Evolutionary conservation across 768 basidiomycete species (phyloP).

Genomic region (Leccinum barrowsii): DNA sequence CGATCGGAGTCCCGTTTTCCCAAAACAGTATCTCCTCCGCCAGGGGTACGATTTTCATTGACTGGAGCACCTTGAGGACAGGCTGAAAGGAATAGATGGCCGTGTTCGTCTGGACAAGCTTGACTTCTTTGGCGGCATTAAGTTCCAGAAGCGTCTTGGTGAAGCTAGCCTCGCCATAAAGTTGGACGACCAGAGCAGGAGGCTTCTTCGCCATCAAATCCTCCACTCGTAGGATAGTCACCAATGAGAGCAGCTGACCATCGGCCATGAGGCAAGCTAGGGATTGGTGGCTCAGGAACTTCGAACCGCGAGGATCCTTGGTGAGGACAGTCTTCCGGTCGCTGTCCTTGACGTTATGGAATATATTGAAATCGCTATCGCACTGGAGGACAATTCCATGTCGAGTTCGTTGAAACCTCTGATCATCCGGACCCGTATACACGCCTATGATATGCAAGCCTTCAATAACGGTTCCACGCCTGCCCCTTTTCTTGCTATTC

Average conservation of each 20-base stretch:
- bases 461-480: slow-evolving; percentile 38
- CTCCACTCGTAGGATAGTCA: slow-evolving; percentile 53
- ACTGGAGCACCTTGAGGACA: slow-evolving; percentile 54
- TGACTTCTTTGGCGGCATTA: slow-evolving; percentile 33
- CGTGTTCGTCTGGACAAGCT: slow-evolving; percentile 56
- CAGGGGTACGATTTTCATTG: slow-evolving; percentile 43
- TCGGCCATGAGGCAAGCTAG: slow-evolving; percentile 50
- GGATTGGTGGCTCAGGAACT: slow-evolving; percentile 52
- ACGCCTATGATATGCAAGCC: slow-evolving; percentile 37
- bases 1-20: slow-evolving; percentile 30
- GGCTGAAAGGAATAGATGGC: slow-evolving; percentile 64
- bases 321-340: slow-evolving; percentile 39
- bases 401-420: slow-evolving; percentile 27
- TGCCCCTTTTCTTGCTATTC: slow-evolving; percentile 34
- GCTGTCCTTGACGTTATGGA: slow-evolving; percentile 30
- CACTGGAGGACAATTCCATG: slow-evolving; percentile 44
- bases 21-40: slow-evolving; percentile 52
- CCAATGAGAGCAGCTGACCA: slow-evolving; percentile 47
- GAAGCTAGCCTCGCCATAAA: slow-evolving; percentile 42
- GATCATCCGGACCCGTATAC: slow-evolving; percentile 28
- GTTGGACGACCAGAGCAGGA: slow-evolving; percentile 51
- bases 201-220: slow-evolving; percentile 43
- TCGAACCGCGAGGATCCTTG: slow-evolving; percentile 32
- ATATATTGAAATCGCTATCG: slow-evolving; percentile 34
- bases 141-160: slow-evolving; percentile 39